Evolutionary conservation across 371 early-diverging fungal species (phyloP).

Genomic region (Mucor ambiguus): DNA sequence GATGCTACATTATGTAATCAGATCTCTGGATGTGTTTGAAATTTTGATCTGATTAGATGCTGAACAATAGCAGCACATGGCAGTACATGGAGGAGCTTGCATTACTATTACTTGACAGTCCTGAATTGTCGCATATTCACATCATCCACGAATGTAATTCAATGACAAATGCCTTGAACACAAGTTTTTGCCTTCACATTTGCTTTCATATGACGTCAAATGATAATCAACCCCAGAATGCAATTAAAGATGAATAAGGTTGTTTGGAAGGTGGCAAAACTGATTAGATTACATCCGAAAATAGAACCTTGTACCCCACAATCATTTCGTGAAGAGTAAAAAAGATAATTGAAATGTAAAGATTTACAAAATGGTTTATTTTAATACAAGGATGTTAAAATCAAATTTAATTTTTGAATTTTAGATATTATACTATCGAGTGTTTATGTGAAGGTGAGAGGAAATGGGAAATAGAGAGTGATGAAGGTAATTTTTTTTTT

Average conservation of each 20-base stretch:
- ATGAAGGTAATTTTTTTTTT: not conserved
- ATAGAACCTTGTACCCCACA: not conserved
- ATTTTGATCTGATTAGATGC: not conserved
- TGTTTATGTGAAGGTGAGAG: not conserved
- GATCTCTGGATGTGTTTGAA: not conserved
- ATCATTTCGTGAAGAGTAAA: not conserved
- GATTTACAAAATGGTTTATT: not conserved
- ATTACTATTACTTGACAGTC: not conserved
- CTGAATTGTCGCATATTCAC: not conserved
- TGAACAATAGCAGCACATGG: not conserved
- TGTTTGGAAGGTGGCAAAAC: not conserved
- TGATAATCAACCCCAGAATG: not conserved
- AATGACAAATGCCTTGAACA: not conserved
- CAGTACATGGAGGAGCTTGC: too few species aligned
- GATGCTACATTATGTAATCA: not conserved
- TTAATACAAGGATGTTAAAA: slow-evolving; percentile 8
- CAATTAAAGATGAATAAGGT: slow-evolving; percentile 1
- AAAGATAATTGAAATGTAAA: not conserved
- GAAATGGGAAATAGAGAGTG: not conserved
- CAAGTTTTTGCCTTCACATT: not conserved
- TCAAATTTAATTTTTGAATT: not conserved
- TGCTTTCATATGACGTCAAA: slow-evolving; percentile 9
- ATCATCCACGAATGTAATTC: not conserved
- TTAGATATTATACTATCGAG: slow-evolving; percentile 2
- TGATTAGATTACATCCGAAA: not conserved